A percentile compares a stretch with the other conserved stretches of the same genome.
Evolutionary conservation across 306 rosid genomes (phyloP).

Genomic region (Vicia faba): DNA sequence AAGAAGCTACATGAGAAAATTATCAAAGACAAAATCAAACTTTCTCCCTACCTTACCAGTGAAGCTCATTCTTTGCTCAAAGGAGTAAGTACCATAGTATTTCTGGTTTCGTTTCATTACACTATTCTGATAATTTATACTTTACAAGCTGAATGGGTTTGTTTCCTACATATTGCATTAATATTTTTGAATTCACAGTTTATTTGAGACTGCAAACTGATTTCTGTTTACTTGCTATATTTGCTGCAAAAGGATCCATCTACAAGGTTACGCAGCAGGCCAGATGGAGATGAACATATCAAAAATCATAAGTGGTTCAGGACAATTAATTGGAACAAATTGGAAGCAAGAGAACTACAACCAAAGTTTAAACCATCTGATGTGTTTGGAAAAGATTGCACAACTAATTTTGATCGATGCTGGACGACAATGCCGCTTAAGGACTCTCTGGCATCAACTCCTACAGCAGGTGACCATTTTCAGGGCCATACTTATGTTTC

Average conservation of each 20-base stretch:
- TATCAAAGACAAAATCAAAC: slow-evolving; percentile 84
- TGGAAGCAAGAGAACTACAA: slow-evolving; percentile 79
- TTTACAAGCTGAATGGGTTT: neutral
- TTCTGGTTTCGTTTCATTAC: neutral
- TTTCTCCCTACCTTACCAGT: slow-evolving; percentile 67
- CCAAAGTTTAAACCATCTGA: slow-evolving; percentile 91
- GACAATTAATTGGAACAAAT: slow-evolving; percentile 13
- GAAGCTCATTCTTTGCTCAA: slow-evolving; percentile 94
- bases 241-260: slow-evolving; percentile 86
- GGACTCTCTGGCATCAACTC: no score
- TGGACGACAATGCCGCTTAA: no score
- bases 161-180: no score
- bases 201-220: slow-evolving; percentile 1
- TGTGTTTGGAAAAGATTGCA: slow-evolving; percentile 50
- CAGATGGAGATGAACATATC: slow-evolving; percentile 71
- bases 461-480: no score
- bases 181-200: no score
- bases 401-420: no score
- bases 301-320: slow-evolving; percentile 82
- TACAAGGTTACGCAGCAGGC: slow-evolving; percentile 74
- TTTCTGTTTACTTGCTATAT: slow-evolving; percentile 44
- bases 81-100: slow-evolving; percentile 64
- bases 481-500: no score
- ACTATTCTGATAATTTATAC: neutral
- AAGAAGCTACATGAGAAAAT: slow-evolving; percentile 95